These are phyloP conservation scores for Alternaria sp. DNA, from an alignment of 2,329 filamentous ascomycete genomes.

Conservation along the genomic window DNA sequence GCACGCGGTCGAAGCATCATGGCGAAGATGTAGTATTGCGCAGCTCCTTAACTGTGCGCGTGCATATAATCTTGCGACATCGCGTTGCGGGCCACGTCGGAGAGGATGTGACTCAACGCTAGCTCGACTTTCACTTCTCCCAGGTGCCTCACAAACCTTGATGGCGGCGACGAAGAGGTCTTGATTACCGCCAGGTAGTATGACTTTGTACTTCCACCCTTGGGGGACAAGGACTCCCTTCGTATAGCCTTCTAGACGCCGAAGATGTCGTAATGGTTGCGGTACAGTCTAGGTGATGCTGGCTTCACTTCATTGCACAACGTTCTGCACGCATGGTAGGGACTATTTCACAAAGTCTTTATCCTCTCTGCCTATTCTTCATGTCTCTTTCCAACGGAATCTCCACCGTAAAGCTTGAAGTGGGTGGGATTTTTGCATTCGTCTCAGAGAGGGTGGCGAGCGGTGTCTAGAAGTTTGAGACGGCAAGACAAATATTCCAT, in stretches of 20 bases:
- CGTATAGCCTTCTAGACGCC: background rate
- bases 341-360: background rate
- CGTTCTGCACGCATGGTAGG: background rate
- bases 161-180: background rate
- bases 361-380: background rate
- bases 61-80: background rate
- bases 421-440: background rate
- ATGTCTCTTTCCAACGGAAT: background rate
- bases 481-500: background rate
- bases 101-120: background rate
- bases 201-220: fast-evolving
- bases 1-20: background rate
- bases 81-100: background rate
- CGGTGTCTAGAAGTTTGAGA: background rate
- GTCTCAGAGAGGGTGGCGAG: background rate
- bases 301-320: background rate
- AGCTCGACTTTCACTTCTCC: background rate
- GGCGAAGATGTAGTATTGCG: background rate
- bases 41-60: background rate
- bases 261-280: background rate
- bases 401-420: background rate
- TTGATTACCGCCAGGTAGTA: background rate
- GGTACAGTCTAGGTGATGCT: background rate
- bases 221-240: background rate
- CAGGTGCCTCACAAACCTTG: background rate